Evolutionary conservation across 1,284 basidiomycete species (phyloP).

Genomic region (Ganoderma lingzhi): DNA sequence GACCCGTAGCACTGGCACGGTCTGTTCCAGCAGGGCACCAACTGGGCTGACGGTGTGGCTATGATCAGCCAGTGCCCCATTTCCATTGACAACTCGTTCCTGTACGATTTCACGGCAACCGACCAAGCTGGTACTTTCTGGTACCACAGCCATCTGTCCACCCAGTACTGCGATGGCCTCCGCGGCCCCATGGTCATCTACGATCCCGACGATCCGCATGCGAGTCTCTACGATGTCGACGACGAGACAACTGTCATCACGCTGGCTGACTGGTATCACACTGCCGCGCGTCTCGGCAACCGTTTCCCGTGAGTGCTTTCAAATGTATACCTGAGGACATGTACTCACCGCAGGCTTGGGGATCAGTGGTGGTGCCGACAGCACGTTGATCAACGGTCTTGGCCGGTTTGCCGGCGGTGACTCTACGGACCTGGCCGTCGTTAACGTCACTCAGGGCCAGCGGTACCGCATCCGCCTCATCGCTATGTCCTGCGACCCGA

Average conservation of each 20-base stretch:
- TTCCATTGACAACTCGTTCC: slow-evolving; percentile 49
- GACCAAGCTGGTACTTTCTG: slow-evolving; percentile 41
- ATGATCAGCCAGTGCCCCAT: slow-evolving; percentile 53
- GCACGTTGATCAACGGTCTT: slow-evolving; percentile 52
- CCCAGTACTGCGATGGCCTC: slow-evolving; percentile 41
- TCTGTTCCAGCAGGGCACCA: slow-evolving; percentile 43
- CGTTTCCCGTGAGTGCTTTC: slow-evolving; percentile 23
- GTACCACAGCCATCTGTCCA: slow-evolving; percentile 26
- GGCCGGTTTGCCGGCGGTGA: neutral
- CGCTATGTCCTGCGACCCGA: slow-evolving; percentile 37
- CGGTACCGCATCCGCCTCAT: slow-evolving; percentile 43
- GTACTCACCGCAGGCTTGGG: neutral
- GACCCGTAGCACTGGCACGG: slow-evolving; percentile 68
- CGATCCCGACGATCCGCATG: slow-evolving; percentile 49
- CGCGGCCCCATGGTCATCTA: slow-evolving; percentile 47
- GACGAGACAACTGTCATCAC: slow-evolving; percentile 34
- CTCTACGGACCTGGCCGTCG: slow-evolving; percentile 19
- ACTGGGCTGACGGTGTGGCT: slow-evolving; percentile 41
- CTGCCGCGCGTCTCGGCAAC: slow-evolving; percentile 16
- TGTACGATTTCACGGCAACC: slow-evolving; percentile 43
- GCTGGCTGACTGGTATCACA: slow-evolving; percentile 32
- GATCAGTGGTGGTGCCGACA: slow-evolving; percentile 4
- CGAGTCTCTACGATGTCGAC: slow-evolving; percentile 48
- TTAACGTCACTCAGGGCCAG: slow-evolving; percentile 41
- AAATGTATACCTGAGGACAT: neutral